A percentile compares a stretch with the other conserved stretches of the same genome.
These are phyloP conservation scores for Cercospora sp. DNA, from an alignment of 2,329 filamentous ascomycete genomes.

Conservation along the genomic window DNA sequence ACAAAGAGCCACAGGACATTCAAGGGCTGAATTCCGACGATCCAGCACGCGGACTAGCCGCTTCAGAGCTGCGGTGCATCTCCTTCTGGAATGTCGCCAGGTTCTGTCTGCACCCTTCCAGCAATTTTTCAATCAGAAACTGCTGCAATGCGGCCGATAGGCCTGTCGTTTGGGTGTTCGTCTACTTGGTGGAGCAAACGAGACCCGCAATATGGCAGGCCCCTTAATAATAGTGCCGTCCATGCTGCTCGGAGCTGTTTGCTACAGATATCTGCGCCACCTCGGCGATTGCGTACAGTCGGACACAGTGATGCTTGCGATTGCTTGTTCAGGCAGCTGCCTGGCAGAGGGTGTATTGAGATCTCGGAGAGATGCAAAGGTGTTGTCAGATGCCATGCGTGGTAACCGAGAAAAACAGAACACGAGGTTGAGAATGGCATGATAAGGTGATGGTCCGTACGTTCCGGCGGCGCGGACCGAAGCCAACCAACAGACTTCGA, in stretches of 20 bases:
- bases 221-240: constrained; percentile 22
- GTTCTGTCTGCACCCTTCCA: constrained; percentile 9
- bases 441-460: neutral
- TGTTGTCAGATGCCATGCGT: neutral
- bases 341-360: neutral
- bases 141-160: constrained; percentile 15
- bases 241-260: constrained; percentile 7
- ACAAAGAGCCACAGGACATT: constrained; percentile 13
- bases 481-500: neutral
- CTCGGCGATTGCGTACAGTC: neutral
- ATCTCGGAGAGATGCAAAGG: neutral
- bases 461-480: constrained; percentile 1
- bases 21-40: constrained; percentile 16
- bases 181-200: constrained; percentile 17
- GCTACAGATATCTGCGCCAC: constrained; percentile 6
- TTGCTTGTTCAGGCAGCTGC: neutral
- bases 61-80: constrained; percentile 11
- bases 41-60: constrained; percentile 15
- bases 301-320: neutral
- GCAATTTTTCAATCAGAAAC: constrained; percentile 22
- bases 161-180: constrained; percentile 14
- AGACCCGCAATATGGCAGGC: constrained; percentile 15
- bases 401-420: neutral
- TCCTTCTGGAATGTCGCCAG: constrained; percentile 19
- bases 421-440: neutral